These are phyloP conservation scores for Conidiobolus coronatus DNA, from an alignment of 371 early-diverging fungal genomes.

Conservation along the genomic window DNA sequence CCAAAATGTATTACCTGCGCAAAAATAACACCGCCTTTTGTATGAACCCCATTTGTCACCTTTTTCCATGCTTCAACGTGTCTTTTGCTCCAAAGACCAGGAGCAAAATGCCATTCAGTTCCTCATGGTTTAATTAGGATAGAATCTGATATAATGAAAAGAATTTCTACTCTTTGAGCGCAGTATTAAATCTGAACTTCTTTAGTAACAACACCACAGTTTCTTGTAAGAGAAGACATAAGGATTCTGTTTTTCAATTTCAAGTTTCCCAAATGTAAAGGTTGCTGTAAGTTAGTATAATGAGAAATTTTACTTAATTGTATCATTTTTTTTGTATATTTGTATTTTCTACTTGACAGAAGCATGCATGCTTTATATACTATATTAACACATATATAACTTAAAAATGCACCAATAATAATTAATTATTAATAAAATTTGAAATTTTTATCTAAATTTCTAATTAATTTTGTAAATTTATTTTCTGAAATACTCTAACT, in stretches of 20 bases:
- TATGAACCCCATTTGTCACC: conserved; percentile 34
- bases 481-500: no score
- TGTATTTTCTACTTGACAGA: no score
- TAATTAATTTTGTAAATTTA: no score
- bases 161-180: conserved; percentile 29
- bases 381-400: no score
- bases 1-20: conserved; percentile 70
- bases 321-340: no score
- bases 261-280: conserved; percentile 7
- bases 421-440: no score
- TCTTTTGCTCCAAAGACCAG: conserved; percentile 53
- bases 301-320: no score
- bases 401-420: no score
- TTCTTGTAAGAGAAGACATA: conserved; percentile 22
- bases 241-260: conserved; percentile 22
- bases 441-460: no score
- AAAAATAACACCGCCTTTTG: conserved; percentile 28
- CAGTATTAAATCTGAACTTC: conserved; percentile 23
- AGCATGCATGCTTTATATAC: no score
- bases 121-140: conserved; percentile 47
- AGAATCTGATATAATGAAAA: conserved; percentile 54
- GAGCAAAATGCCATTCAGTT: conserved; percentile 42
- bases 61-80: conserved; percentile 34
- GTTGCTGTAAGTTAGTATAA: no score
- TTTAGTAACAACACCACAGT: conserved; percentile 17